phyloP scores from a whole-genome alignment of 2,329 filamentous ascomycete genomes.

The Microthyrium microscopicum region DNA sequence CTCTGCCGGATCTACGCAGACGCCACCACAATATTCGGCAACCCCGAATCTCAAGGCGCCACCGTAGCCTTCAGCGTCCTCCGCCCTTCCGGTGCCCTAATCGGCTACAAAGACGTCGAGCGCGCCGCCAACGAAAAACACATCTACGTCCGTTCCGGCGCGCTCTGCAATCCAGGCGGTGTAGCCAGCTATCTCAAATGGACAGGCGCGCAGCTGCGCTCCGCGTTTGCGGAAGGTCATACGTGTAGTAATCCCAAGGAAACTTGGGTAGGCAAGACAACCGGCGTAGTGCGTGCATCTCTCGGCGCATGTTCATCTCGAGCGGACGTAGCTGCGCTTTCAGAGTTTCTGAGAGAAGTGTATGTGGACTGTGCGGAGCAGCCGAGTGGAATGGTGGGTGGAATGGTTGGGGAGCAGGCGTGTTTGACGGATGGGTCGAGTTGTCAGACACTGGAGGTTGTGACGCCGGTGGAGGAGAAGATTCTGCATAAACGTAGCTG shows the following conservation, averaged over 20 bases:
- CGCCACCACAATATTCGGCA: constrained; percentile 29
- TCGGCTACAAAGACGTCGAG: constrained; percentile 44
- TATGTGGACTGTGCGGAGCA: too few species aligned
- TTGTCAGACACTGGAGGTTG: too few species aligned
- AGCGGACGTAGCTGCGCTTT: constrained; percentile 34
- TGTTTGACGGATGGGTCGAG: too few species aligned
- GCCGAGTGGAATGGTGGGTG: too few species aligned
- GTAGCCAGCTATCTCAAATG: constrained; percentile 31
- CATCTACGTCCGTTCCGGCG: constrained; percentile 46
- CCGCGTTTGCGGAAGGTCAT: constrained; percentile 39
- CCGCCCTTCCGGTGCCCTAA: constrained; percentile 32
- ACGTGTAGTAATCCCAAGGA: constrained; percentile 38
- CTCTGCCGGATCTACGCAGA: constrained; percentile 41
- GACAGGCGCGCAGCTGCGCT: constrained; percentile 36
- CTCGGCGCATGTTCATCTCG: constrained; percentile 45
- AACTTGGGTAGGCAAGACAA: constrained; percentile 36
- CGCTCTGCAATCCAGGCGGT: constrained; percentile 37
- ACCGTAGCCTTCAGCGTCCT: constrained; percentile 49
- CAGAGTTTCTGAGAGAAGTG: constrained; percentile 25
- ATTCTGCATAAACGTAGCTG: too few species aligned
- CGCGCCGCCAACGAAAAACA: constrained; percentile 34
- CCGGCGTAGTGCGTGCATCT: constrained; percentile 44
- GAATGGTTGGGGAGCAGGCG: too few species aligned
- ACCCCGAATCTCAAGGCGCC: constrained; percentile 38
- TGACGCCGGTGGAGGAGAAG: too few species aligned